These are phyloP conservation scores for Phytophthora podocarpi DNA, from an alignment of 352 stramenopile genomes.

Conservation along the genomic window DNA sequence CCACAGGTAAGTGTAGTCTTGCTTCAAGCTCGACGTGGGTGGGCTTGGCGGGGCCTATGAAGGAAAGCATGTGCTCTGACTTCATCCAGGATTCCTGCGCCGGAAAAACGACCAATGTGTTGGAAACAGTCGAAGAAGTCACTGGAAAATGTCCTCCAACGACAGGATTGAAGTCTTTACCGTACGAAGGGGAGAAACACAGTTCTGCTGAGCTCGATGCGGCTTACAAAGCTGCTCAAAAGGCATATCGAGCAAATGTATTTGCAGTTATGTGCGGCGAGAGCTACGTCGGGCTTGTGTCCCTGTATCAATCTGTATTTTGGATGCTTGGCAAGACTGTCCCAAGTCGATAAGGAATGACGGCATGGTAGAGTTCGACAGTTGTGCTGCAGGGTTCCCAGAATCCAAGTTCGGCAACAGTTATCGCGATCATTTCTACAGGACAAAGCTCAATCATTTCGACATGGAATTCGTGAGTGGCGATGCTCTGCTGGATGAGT, in stretches of 20 bases:
- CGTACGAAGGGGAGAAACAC: slow-evolving; percentile 30
- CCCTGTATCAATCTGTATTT: slow-evolving; percentile 19
- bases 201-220: slow-evolving; percentile 8
- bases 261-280: slow-evolving; percentile 35
- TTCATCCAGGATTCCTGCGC: slow-evolving; percentile 38
- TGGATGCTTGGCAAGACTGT: slow-evolving; percentile 18
- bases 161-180: slow-evolving; percentile 27
- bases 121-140: slow-evolving; percentile 29
- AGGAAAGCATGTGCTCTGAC: slow-evolving; percentile 46
- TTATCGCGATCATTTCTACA: slow-evolving; percentile 46
- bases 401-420: slow-evolving; percentile 35
- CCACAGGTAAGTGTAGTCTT: slow-evolving; percentile 40
- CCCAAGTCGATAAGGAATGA: slow-evolving; percentile 24
- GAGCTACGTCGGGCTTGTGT: slow-evolving; percentile 25
- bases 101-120: slow-evolving; percentile 15
- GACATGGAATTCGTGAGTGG: slow-evolving; percentile 51
- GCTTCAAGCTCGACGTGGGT: slow-evolving; percentile 39
- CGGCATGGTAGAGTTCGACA: slow-evolving; percentile 32
- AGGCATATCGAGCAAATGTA: slow-evolving; percentile 31
- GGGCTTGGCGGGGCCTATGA: slow-evolving; percentile 37
- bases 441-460: slow-evolving; percentile 53
- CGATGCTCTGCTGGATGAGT: slow-evolving; percentile 37
- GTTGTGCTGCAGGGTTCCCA: slow-evolving; percentile 28
- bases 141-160: slow-evolving; percentile 38
- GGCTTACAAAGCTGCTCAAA: slow-evolving; percentile 28